These are phyloP conservation scores for Solanum piurae DNA, from an alignment of 257 asterid species.

Conservation along the genomic window DNA sequence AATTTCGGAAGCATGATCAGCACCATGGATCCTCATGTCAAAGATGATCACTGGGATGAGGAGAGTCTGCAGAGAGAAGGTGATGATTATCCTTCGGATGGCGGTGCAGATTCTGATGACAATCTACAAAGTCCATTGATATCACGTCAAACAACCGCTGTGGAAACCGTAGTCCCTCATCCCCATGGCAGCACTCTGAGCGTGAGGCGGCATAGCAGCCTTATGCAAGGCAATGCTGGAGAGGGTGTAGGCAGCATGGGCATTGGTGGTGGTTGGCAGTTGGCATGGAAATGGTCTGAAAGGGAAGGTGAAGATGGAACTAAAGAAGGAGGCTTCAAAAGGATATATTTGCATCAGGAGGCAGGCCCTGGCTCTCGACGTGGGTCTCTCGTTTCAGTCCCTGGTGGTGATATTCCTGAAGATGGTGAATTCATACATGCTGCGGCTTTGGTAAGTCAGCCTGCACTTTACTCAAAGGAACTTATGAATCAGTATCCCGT, in stretches of 20 bases:
- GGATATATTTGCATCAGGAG: constrained; percentile 66
- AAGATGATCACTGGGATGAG: constrained; percentile 62
- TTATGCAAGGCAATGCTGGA: constrained; percentile 30
- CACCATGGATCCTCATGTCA: constrained; percentile 36
- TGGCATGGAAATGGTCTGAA: constrained; percentile 76
- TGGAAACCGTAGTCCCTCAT: constrained; percentile 34
- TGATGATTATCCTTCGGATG: constrained; percentile 33
- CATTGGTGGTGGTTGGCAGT: constrained; percentile 80
- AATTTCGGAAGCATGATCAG: constrained; percentile 86
- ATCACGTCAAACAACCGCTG: constrained; percentile 58
- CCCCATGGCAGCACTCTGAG: constrained; percentile 33
- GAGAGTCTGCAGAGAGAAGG: constrained; percentile 59
- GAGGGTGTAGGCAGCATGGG: constrained; percentile 47
- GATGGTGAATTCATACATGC: constrained; percentile 57
- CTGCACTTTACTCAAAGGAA: constrained; percentile 57
- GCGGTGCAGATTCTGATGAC: constrained; percentile 34
- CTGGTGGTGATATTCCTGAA: constrained; percentile 31
- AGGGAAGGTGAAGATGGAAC: constrained; percentile 56
- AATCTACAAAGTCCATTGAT: constrained; percentile 60
- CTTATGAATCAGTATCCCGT: constrained; percentile 32
- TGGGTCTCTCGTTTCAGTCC: constrained; percentile 56
- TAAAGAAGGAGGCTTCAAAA: constrained; percentile 55
- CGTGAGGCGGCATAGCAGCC: constrained; percentile 46
- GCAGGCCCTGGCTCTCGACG: constrained; percentile 39
- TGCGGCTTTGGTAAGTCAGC: constrained; percentile 70